phyloP scores from a whole-genome alignment of 73 alveolate genomes.

The Urostyla sp. region DNA sequence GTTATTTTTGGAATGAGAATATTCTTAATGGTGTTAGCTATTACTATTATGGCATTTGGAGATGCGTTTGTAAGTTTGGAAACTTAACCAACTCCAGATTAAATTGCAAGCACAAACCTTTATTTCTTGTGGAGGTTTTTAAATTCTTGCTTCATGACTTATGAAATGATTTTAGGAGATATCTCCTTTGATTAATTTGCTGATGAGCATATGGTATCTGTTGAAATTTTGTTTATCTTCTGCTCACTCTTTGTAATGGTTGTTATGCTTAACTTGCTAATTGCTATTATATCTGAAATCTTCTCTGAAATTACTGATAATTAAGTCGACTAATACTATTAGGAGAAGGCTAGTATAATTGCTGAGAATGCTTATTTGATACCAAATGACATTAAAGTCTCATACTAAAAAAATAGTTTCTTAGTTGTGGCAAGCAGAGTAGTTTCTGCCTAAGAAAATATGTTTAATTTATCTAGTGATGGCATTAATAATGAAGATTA shows the following conservation, averaged over 20 bases:
- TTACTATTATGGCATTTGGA: conserved; percentile 52
- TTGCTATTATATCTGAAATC: conserved; percentile 47
- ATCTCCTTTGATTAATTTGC: conserved; percentile 7
- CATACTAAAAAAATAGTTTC: too few species aligned
- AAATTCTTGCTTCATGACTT: neutral
- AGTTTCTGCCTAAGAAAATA: too few species aligned
- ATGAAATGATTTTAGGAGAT: conserved; percentile 36
- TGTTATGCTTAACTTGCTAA: conserved; percentile 58
- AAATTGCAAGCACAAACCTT: neutral
- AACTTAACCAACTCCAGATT: neutral
- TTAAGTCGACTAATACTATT: conserved; percentile 28
- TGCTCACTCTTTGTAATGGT: conserved; percentile 44
- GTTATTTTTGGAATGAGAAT: conserved; percentile 24
- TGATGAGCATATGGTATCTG: neutral
- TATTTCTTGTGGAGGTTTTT: neutral
- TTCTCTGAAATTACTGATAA: conserved; percentile 39
- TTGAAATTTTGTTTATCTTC: neutral
- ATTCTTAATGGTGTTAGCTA: conserved; percentile 41
- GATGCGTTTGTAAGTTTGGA: conserved; percentile 28
- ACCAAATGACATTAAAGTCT: neutral
- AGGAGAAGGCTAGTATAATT: conserved; percentile 43
- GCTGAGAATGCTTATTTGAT: conserved; percentile 54
- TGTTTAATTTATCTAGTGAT: too few species aligned
- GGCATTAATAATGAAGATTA: too few species aligned
- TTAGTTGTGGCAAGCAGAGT: too few species aligned